phyloP scores from a whole-genome alignment of 2,329 filamentous ascomycete species.

The Sodiomyces alkalinus region DNA sequence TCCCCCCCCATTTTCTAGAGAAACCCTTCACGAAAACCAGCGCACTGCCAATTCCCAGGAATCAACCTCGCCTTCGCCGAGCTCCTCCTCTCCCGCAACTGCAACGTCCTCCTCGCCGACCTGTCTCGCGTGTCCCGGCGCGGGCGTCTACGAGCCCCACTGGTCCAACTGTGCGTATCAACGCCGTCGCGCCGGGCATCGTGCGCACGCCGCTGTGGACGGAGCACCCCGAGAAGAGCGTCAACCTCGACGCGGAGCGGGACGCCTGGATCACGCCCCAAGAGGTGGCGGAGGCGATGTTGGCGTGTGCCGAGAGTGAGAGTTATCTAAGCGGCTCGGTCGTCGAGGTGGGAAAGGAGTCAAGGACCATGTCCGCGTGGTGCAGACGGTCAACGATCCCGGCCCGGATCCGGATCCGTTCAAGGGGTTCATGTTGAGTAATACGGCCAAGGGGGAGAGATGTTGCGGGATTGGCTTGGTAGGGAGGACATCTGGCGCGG shows the following conservation, averaged over 20 bases:
- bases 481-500: slow-evolving; percentile 14
- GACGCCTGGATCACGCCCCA: slow-evolving; percentile 26
- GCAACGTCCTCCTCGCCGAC: slow-evolving; percentile 31
- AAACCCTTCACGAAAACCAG: fast-evolving
- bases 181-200: slow-evolving; percentile 25
- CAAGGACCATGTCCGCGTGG: slow-evolving; percentile 14
- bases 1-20: neutral
- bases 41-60: slow-evolving; percentile 10
- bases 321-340: slow-evolving; percentile 22
- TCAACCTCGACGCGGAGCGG: slow-evolving; percentile 15
- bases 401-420: slow-evolving; percentile 17
- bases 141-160: slow-evolving; percentile 29
- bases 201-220: slow-evolving; percentile 29
- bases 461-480: slow-evolving; percentile 13
- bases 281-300: slow-evolving; percentile 28
- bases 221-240: slow-evolving; percentile 26
- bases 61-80: slow-evolving; percentile 29
- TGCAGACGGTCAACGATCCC: slow-evolving; percentile 20
- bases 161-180: slow-evolving; percentile 26
- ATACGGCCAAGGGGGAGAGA: slow-evolving; percentile 12
- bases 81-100: slow-evolving; percentile 22
- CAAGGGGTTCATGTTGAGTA: slow-evolving; percentile 15
- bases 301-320: slow-evolving; percentile 19
- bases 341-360: slow-evolving; percentile 23
- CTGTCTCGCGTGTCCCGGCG: slow-evolving; percentile 28